A percentile compares a stretch with the other conserved stretches of the same genome.
phyloP scores from a whole-genome alignment of 1,139 yeast genomes.

The Martiniozyma asiatica region DNA sequence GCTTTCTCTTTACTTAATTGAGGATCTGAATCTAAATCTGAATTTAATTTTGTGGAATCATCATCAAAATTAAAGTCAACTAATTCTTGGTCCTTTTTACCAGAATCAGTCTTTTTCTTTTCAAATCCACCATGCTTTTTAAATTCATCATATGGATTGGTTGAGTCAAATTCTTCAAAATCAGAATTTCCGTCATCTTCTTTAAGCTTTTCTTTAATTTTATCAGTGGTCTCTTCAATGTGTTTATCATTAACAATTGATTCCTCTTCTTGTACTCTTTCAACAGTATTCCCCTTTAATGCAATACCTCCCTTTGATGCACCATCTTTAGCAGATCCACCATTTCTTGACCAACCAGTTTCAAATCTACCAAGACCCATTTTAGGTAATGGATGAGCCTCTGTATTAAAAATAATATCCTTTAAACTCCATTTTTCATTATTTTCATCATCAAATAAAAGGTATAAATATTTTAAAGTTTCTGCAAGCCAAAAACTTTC shows the following conservation, averaged over 20 bases:
- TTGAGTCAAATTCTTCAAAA: neutral
- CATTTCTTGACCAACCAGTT: slow-evolving; percentile 46
- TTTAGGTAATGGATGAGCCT: slow-evolving; percentile 84
- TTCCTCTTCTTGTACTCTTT: neutral
- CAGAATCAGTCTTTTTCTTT: too few species aligned
- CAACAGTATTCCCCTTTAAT: too few species aligned
- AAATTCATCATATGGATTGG: too few species aligned
- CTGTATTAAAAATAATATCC: slow-evolving; percentile 71
- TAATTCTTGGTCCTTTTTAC: too few species aligned
- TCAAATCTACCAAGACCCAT: slow-evolving; percentile 43
- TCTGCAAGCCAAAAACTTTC: slow-evolving; percentile 95
- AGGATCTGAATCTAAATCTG: neutral
- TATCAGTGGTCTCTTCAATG: neutral
- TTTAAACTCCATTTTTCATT: slow-evolving; percentile 32
- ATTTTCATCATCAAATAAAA: slow-evolving; percentile 63
- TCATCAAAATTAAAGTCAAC: neutral
- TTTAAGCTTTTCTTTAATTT: neutral
- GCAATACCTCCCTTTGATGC: too few species aligned
- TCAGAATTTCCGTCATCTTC: neutral
- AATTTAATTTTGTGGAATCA: neutral
- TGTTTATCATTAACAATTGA: neutral
- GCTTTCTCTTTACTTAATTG: too few species aligned
- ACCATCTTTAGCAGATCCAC: neutral
- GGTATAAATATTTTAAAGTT: slow-evolving; percentile 77
- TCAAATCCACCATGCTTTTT: too few species aligned